Conservation (phyloP, 345 rosid species). For the Aquilaria sinensis region DNA sequence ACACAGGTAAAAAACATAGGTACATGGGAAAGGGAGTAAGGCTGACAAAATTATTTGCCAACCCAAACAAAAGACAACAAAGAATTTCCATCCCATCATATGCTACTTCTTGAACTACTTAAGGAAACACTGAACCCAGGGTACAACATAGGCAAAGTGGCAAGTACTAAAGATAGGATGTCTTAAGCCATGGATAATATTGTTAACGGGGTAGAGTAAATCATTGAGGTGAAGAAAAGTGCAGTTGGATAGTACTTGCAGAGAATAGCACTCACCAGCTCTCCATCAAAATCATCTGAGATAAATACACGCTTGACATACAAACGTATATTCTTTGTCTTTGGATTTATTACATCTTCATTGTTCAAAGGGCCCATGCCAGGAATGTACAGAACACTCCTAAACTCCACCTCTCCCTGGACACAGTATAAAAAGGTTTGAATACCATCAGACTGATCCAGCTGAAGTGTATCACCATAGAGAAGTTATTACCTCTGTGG, state of each 20-base stretch:
- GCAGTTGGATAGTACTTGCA: not conserved
- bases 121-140: no score
- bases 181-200: no score
- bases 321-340: conserved; percentile 83
- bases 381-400: conserved; percentile 87
- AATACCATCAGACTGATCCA: conserved; percentile 6
- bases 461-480: not conserved
- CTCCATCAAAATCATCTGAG: conserved; percentile 99
- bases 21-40: no score
- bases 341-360: conserved; percentile 80
- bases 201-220: not conserved
- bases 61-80: no score
- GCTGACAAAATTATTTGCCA: no score
- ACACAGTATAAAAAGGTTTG: no score
- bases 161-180: no score
- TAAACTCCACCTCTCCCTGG: conserved; percentile 99
- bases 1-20: not conserved
- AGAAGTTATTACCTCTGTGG: conserved; percentile 57
- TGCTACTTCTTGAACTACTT: no score
- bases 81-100: no score
- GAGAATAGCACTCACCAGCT: conserved; percentile 55
- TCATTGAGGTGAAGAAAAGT: not conserved
- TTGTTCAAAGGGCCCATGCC: conserved; percentile 98
- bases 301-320: conserved; percentile 97
- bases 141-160: no score